These are phyloP conservation scores for Scheffersomyces segobiensis DNA, from an alignment of 1,139 yeast species.

Conservation along the genomic window DNA sequence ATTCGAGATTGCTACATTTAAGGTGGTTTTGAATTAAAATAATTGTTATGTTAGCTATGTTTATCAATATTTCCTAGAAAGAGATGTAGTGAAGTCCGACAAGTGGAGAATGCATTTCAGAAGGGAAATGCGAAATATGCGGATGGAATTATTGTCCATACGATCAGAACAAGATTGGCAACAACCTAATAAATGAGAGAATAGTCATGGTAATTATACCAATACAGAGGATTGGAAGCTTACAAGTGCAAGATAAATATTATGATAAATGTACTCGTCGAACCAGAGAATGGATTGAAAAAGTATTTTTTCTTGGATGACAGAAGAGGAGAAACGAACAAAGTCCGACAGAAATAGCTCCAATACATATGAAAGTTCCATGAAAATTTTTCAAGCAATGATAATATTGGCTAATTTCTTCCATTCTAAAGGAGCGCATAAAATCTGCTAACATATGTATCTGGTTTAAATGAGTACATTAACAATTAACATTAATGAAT, in stretches of 20 bases:
- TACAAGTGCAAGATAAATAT: too few species aligned
- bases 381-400: too few species aligned
- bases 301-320: neutral
- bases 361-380: neutral
- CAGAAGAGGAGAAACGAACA: neutral
- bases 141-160: neutral
- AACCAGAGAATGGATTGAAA: neutral
- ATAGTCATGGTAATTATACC: neutral
- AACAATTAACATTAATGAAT: too few species aligned
- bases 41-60: neutral
- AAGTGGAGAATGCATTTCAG: neutral
- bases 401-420: too few species aligned
- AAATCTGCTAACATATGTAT: too few species aligned
- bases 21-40: conserved; percentile 37
- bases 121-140: neutral
- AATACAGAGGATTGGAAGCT: too few species aligned
- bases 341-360: neutral
- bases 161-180: neutral
- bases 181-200: too few species aligned
- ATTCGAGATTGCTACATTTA: conserved; percentile 75
- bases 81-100: neutral
- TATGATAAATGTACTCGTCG: neutral
- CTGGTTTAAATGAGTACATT: too few species aligned
- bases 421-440: neutral
- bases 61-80: neutral